A percentile compares a stretch with the other conserved stretches of the same genome.
Evolutionary conservation across 2,329 filamentous ascomycete genomes (phyloP).

Genomic region (Sporothrix variecibatus): DNA sequence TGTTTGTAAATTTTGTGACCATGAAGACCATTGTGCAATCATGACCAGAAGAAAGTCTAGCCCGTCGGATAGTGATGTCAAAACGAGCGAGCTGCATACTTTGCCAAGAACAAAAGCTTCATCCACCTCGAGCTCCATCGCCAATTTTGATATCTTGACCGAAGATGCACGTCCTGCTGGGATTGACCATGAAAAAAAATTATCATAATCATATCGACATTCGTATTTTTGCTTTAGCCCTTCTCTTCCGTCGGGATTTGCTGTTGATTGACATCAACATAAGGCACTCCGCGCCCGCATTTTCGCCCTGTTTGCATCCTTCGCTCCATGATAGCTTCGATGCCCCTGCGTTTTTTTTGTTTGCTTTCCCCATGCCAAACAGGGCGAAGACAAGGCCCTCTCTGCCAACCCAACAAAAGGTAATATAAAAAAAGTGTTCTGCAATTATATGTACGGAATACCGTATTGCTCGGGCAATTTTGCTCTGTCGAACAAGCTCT

Average conservation of each 20-base stretch:
- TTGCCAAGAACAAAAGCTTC: not conserved
- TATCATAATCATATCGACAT: not conserved
- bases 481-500: not conserved
- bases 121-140: not conserved
- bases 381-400: not conserved
- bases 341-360: not conserved
- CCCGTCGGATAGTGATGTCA: not conserved
- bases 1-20: not conserved
- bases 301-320: conserved; percentile 4
- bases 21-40: not conserved
- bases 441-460: not conserved
- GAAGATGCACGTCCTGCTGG: not conserved
- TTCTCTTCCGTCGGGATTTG: not conserved
- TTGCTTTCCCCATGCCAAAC: not conserved
- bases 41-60: not conserved
- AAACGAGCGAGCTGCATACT: not conserved
- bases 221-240: not conserved
- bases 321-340: conserved; percentile 7
- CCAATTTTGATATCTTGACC: not conserved
- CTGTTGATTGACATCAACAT: not conserved
- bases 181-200: not conserved
- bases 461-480: not conserved
- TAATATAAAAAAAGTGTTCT: not conserved
- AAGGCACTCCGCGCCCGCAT: not conserved
- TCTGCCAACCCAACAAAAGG: not conserved